Percentiles rank a stretch among this genome's conserved stretches.
These are phyloP conservation scores for Ascocoryne sarcoides DNA, from an alignment of 2,329 filamentous ascomycete species.

Conservation along the genomic window DNA sequence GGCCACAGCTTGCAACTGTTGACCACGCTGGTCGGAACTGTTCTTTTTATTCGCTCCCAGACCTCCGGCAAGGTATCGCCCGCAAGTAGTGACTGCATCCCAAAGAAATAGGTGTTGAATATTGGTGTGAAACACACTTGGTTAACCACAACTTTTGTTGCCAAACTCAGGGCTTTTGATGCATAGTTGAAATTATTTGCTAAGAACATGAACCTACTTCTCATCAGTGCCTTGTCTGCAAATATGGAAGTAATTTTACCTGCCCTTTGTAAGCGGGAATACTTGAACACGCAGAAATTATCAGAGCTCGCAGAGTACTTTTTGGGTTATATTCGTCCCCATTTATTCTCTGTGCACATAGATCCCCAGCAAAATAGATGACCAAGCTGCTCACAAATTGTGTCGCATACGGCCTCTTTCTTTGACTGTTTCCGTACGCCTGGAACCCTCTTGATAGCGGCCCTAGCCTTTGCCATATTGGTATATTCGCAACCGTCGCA, in stretches of 20 bases:
- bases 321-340: conserved; percentile 56
- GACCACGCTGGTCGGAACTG: conserved; percentile 65
- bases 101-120: conserved; percentile 80
- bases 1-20: conserved; percentile 89
- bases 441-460: conserved; percentile 44
- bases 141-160: conserved; percentile 70
- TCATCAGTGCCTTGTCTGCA: background rate
- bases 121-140: conserved; percentile 73
- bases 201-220: conserved; percentile 65
- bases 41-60: conserved; percentile 61
- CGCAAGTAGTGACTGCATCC: conserved; percentile 64
- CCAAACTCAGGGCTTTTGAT: conserved; percentile 61
- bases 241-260: conserved; percentile 15
- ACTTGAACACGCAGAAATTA: conserved; percentile 63
- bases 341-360: conserved; percentile 64
- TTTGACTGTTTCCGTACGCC: conserved; percentile 63
- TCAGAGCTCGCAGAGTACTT: conserved; percentile 61
- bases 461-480: background rate
- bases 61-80: conserved; percentile 57
- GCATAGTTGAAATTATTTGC: conserved; percentile 76
- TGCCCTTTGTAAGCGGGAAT: conserved; percentile 82
- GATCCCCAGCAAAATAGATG: conserved; percentile 71
- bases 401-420: conserved; percentile 64
- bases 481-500: background rate
- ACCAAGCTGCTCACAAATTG: conserved; percentile 68